Conservation (phyloP, 129 eudicot genomes). For the Helianthus tuberosus region DNA sequence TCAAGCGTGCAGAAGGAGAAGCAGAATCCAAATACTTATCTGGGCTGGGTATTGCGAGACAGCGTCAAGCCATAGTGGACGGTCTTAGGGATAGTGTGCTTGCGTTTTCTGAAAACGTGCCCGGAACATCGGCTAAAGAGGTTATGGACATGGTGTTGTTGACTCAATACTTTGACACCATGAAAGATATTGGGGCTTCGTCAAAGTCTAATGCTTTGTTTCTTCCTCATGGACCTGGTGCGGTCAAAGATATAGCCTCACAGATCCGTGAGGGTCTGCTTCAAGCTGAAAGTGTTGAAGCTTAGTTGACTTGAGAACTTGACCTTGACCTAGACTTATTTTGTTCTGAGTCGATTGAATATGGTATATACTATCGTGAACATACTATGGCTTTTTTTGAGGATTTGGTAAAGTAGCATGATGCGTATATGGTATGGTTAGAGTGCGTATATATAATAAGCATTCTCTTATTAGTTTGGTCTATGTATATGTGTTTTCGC, state of each 20-base stretch:
- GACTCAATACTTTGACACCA: slow-evolving; percentile 77
- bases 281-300: slow-evolving; percentile 36
- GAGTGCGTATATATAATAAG: neutral
- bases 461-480: neutral
- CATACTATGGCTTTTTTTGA: slow-evolving; percentile 1
- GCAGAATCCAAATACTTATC: slow-evolving; percentile 76
- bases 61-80: slow-evolving; percentile 80
- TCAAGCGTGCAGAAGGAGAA: slow-evolving; percentile 81
- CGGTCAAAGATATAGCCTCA: slow-evolving; percentile 63
- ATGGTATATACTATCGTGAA: neutral
- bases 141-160: slow-evolving; percentile 79
- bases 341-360: neutral
- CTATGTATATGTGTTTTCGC: neutral
- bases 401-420: neutral
- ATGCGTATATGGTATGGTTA: neutral
- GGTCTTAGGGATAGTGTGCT: slow-evolving; percentile 71
- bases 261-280: slow-evolving; percentile 76
- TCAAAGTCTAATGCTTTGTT: slow-evolving; percentile 70
- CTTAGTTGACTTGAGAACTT: neutral
- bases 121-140: slow-evolving; percentile 71
- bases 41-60: slow-evolving; percentile 74
- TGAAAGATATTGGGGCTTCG: slow-evolving; percentile 79
- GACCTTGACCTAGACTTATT: neutral
- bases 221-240: slow-evolving; percentile 82
- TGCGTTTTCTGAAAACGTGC: slow-evolving; percentile 66